Evolutionary conservation across 2,329 filamentous ascomycete species (phyloP).

Genomic region (Fusarium praegraminearum): DNA sequence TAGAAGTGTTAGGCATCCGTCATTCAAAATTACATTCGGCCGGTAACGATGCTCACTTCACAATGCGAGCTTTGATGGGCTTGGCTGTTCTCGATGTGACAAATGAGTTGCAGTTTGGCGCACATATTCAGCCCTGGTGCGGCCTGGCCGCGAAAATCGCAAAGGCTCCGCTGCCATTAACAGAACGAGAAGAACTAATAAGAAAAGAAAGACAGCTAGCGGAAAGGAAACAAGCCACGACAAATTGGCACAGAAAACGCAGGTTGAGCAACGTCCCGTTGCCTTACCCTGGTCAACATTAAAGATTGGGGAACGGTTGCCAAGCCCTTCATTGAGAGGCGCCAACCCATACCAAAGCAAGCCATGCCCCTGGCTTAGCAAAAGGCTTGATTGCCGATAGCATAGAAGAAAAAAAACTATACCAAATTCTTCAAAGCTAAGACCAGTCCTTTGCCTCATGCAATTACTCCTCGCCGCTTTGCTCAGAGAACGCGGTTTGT

Average conservation of each 20-base stretch:
- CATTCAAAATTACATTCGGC: constrained; percentile 21
- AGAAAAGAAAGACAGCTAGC: not conserved
- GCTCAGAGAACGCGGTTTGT: not conserved
- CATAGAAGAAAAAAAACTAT: not conserved
- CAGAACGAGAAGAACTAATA: not conserved
- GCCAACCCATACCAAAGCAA: not conserved
- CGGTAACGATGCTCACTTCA: constrained; percentile 53
- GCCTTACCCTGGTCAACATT: not conserved
- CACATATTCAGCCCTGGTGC: constrained; percentile 14
- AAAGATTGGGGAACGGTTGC: not conserved
- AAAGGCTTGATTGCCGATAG: not conserved
- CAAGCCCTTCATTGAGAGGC: not conserved
- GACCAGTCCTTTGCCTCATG: not conserved
- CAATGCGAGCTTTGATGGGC: constrained; percentile 51
- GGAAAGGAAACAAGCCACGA: not conserved
- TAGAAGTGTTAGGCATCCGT: constrained; percentile 4
- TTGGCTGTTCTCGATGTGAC: constrained; percentile 55
- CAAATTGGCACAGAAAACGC: not conserved
- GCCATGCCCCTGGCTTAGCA: not conserved
- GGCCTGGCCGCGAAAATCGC: constrained; percentile 18
- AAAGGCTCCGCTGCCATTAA: not conserved
- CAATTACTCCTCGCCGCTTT: not conserved
- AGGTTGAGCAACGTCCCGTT: not conserved
- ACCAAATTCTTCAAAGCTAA: not conserved
- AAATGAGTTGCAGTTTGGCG: not conserved